Conservation (phyloP, 345 rosid genomes). For the Populus euphratica region DNA sequence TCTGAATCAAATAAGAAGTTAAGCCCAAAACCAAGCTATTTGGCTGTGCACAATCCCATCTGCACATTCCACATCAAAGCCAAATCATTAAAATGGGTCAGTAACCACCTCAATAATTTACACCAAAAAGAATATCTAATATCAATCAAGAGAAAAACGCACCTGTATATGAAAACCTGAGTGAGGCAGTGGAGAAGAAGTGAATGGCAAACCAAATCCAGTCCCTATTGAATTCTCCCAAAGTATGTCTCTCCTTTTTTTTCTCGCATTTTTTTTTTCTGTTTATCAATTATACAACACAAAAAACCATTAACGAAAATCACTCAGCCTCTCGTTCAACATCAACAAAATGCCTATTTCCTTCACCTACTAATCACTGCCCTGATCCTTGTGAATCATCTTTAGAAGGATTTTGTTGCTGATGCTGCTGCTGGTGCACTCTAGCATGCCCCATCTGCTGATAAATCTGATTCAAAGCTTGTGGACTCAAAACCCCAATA, state of each 20-base stretch:
- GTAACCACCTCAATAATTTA: slow-evolving; percentile 9
- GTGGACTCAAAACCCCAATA: slow-evolving; percentile 75
- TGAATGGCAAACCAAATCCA: slow-evolving; percentile 45
- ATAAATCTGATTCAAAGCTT: slow-evolving; percentile 73
- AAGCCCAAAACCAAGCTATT: slow-evolving; percentile 44
- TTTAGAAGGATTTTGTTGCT: slow-evolving; percentile 50
- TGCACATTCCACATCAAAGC: slow-evolving; percentile 49
- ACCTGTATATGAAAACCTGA: slow-evolving; percentile 46
- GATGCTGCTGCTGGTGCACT: slow-evolving; percentile 48
- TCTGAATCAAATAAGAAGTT: slow-evolving; percentile 49
- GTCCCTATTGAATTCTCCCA: slow-evolving; percentile 41
- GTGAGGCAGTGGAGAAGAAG: slow-evolving; percentile 31
- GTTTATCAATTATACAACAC: slow-evolving; percentile 46
- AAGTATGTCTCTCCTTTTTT: slow-evolving; percentile 23
- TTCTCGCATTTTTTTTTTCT: slow-evolving; percentile 11
- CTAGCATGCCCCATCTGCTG: slow-evolving; percentile 86
- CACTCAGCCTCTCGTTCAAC: slow-evolving; percentile 31
- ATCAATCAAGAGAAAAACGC: slow-evolving; percentile 12
- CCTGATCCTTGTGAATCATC: slow-evolving; percentile 94
- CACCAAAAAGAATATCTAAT: not conserved
- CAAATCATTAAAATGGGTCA: slow-evolving; percentile 13
- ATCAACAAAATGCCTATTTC: slow-evolving; percentile 27
- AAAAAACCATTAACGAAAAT: slow-evolving; percentile 32
- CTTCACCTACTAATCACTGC: slow-evolving; percentile 39
- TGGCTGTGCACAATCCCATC: slow-evolving; percentile 56